phyloP scores from a whole-genome alignment of 768 basidiomycete species.

The Fibroporia radiculosa region DNA sequence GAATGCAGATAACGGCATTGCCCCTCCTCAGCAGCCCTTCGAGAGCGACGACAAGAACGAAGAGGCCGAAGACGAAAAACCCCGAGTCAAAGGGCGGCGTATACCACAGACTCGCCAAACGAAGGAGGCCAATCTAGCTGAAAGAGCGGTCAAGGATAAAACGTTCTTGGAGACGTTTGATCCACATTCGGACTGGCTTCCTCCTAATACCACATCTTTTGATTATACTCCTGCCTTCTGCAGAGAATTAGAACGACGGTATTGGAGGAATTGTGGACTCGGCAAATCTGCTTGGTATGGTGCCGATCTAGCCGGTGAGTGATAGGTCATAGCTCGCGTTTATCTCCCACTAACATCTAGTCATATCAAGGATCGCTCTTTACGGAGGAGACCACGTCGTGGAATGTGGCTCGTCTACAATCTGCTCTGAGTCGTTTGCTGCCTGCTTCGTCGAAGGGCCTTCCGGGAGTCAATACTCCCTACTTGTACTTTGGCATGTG shows the following conservation, averaged over 20 bases:
- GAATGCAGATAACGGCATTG: neutral
- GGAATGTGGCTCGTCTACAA: constrained; percentile 93
- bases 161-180: constrained; percentile 67
- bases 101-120: constrained; percentile 31
- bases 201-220: constrained; percentile 54
- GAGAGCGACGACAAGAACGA: constrained; percentile 13
- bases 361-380: constrained; percentile 48
- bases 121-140: constrained; percentile 42
- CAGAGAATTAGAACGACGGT: constrained; percentile 77
- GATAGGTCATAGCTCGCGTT: neutral
- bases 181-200: constrained; percentile 72
- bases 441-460: constrained; percentile 53
- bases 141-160: constrained; percentile 34
- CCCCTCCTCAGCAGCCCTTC: neutral
- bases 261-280: constrained; percentile 86
- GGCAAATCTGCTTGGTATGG: constrained; percentile 97
- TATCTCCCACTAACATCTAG: constrained; percentile 3
- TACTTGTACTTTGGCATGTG: constrained; percentile 99
- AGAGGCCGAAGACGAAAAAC: constrained; percentile 20
- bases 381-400: constrained; percentile 68
- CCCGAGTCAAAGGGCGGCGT: constrained; percentile 36
- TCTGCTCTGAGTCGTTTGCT: constrained; percentile 80
- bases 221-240: constrained; percentile 91
- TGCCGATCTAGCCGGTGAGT: constrained; percentile 84
- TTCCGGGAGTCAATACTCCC: constrained; percentile 95